Base-by-base conservation (phyloP, 2,329 filamentous ascomycete species). In the Rasamsonia emersonii region DNA sequence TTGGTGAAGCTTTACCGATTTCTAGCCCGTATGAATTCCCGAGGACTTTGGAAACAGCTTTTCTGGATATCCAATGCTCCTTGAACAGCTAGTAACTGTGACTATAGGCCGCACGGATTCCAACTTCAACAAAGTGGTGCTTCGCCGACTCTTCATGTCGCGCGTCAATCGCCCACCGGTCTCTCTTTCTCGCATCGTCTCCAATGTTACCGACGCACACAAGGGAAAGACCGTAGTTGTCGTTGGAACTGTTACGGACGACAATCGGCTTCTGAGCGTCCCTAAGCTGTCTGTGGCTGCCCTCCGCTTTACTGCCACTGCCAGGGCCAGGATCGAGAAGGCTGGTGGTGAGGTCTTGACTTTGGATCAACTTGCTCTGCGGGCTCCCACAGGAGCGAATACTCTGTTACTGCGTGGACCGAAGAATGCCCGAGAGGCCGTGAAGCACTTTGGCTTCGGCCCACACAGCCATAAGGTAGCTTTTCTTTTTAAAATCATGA, bases 381-480 rank as follows among this genome's bases (percentile, higher is more conserved):
- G 89, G 62, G 81, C 88, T 55, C 91, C 91, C 49, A 98, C 89
- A 52, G 91, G 91, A 59, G 79, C 81, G 73, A 95, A 96, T 80
- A 96, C 91, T 49, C 75, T 98, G 55, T 80, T 96, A 58, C 82
- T 98, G 64, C 85, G 91, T 67, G 91, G 91, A 47, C 88, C 91
- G 68, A 98, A 95, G 86, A 96, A 96, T 72, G 68, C 86, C 55
- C 82, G 91, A 64, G 91, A 98, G 79, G 85, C 91, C 45, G 74
- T 96, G 68, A 96, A 93, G 83, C 93, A 98, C 75, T 98, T 98
- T 64, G 91, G 93, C 64, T 83, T 98, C 56, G 93, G 91, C 51
- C 91, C 91, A 49, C 91, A 98, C 79, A 88, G 79, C 68, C 74
- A 93, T 82, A 98, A 96, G 83, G 84, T 86, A 65, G 50, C 73